Evolutionary conservation across 345 rosid genomes (phyloP).

Genomic region (Eucalyptus sp.): DNA sequence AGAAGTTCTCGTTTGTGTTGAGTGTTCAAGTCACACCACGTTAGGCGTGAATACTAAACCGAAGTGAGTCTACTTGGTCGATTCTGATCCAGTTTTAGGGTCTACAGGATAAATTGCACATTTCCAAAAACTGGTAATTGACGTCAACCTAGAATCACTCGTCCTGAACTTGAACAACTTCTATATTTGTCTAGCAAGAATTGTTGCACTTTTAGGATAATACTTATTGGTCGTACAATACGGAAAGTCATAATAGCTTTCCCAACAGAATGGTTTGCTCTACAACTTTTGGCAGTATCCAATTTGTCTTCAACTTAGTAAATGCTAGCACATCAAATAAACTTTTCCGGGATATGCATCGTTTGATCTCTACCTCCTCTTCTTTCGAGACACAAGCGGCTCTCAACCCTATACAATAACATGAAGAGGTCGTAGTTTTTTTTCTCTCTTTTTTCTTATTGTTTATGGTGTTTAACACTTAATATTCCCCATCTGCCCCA

Average conservation of each 20-base stretch:
- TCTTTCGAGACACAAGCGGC: fast-evolving
- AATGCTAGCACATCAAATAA: not conserved
- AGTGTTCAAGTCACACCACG: fast-evolving
- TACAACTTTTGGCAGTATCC: not conserved
- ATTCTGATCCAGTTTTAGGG: fast-evolving
- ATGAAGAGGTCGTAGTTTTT: not conserved
- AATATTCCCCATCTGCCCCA: conserved; percentile 26
- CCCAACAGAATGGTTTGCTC: fast-evolving
- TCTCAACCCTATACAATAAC: not conserved
- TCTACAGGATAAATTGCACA: fast-evolving
- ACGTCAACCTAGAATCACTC: not conserved
- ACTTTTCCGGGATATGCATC: fast-evolving
- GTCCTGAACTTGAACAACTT: not conserved
- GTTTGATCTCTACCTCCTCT: not conserved
- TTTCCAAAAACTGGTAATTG: not conserved
- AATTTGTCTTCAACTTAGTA: not conserved
- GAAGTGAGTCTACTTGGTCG: fast-evolving
- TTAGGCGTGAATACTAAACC: fast-evolving
- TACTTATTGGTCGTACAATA: not conserved
- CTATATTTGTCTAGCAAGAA: not conserved
- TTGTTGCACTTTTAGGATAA: not conserved
- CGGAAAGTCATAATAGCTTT: fast-evolving
- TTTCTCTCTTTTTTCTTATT: fast-evolving
- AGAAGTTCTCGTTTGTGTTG: fast-evolving
- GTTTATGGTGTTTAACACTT: not conserved